These are phyloP conservation scores for Penicillium sp. DNA, from an alignment of 2,329 filamentous ascomycete species.

Conservation along the genomic window DNA sequence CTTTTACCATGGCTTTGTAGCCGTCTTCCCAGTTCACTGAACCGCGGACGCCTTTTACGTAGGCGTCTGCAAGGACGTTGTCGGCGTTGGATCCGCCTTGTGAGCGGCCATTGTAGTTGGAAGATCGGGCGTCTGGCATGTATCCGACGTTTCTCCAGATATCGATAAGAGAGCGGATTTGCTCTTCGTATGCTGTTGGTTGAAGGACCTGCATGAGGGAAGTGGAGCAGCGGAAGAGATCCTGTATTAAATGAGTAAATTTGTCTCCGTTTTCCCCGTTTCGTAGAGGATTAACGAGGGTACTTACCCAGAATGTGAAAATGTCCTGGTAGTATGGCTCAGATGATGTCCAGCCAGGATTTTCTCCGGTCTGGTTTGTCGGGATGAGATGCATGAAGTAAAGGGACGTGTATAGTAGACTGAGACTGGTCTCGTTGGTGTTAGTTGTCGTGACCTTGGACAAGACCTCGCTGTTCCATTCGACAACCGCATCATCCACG, in stretches of 20 bases:
- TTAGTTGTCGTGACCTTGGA: slow-evolving; percentile 64
- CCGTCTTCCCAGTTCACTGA: slow-evolving; percentile 64
- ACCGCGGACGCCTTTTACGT: slow-evolving; percentile 64
- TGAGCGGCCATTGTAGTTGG: slow-evolving; percentile 67
- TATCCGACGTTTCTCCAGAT: slow-evolving; percentile 66
- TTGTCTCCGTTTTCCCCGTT: neutral
- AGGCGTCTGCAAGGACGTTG: slow-evolving; percentile 71
- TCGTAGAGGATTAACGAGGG: neutral
- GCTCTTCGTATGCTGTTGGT: slow-evolving; percentile 62
- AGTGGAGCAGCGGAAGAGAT: slow-evolving; percentile 64
- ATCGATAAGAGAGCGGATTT: slow-evolving; percentile 67
- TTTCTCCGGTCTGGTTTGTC: slow-evolving; percentile 70
- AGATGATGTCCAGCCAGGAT: slow-evolving; percentile 62
- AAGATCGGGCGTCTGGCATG: slow-evolving; percentile 66
- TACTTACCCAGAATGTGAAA: slow-evolving; percentile 63
- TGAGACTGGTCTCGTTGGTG: slow-evolving; percentile 56
- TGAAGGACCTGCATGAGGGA: slow-evolving; percentile 66
- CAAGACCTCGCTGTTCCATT: slow-evolving; percentile 64
- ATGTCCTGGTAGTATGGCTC: slow-evolving; percentile 73
- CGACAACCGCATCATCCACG: slow-evolving; percentile 48
- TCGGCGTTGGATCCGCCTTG: slow-evolving; percentile 72
- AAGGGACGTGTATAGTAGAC: slow-evolving; percentile 65
- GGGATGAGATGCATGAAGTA: slow-evolving; percentile 71
- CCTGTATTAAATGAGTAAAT: slow-evolving; percentile 28
- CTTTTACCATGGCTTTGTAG: slow-evolving; percentile 64